Base-by-base conservation (phyloP, 768 basidiomycete species). In the Lentinus tigrinus region DNA sequence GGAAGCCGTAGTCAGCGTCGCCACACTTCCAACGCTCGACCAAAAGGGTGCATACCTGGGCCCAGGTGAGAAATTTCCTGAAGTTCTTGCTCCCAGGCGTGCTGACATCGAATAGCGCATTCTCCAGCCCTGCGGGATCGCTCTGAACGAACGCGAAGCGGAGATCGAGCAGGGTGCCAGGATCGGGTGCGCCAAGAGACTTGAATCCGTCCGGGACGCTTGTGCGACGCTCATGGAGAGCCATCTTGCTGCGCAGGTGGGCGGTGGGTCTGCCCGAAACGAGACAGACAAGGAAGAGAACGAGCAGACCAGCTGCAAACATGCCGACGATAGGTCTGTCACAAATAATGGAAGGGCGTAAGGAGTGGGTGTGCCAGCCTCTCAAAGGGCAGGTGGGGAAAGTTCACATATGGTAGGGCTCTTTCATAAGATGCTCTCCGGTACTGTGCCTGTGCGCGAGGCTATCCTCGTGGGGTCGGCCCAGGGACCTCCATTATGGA, bases 31-130 rank as follows among this genome's bases (percentile, higher is more conserved):
- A 7, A 3, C 3, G 4, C 16, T 8, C 13, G 19, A 37, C 4
- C 19, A 11, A 16, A 19, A 31, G 1, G 14, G 5, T 4, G 40
- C 55, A 16, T 21, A 79, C 76, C 57, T 85, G 79, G 47, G 78
- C 79, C 64, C 81, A 79, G 46, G 78, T 75, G 26, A 86, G 71
- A 65, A 87, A 82, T 54, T 78, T 69, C 11, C 83, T 80, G 61
- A 85, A 85, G 37, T 66, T 52, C 38, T 65, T 46, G 63, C 70
- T 75, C 11, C 63, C 63, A 1, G 76, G 74, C 17, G 69, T 71
- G 55, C 71, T 72, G 61, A 75, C 73, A 40, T 69, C 73, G 40
- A 66, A 61, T 10, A 75, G 69, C 36, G 51, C 65, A 38, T 67
- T 52, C 60, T 75, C 70, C 23, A 77, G 71, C n/a, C 72, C 73